Evolutionary conservation across 139 green algal genomes (phyloP), one percentile per base, ranked within the genome.

Genomic region (Haematococcus sp.): DNA sequence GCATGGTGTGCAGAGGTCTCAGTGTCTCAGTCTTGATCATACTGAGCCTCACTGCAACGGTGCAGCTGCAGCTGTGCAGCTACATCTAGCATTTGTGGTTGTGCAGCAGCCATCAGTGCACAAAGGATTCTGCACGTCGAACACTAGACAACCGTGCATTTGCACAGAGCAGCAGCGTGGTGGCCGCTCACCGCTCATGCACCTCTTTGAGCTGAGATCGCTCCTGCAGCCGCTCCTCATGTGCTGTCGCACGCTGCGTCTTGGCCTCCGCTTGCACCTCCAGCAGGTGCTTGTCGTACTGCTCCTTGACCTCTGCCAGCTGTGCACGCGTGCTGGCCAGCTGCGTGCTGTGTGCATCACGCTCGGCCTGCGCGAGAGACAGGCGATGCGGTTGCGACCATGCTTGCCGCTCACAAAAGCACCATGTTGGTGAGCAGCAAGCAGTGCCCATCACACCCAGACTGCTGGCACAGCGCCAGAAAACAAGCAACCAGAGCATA

Each of bases 211-310:
- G 60, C 34, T 81, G 71, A 1, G 76, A 70, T 59, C 80, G 78
- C 55, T 90, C 82, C 61, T 87, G 55, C 59, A 89, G 13, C 22
- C 70, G 73, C 73, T 87, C 79, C 73, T 89, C 79, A 28, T 88
- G 76, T n/a, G 82, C 80, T 11, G 73, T 71, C 16, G 84, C 88
- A 43, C 81, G 77, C 65, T 79, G 68, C 16, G 83, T 81, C 67
- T 87, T 88, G 22, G 72, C 64, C 3, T 86, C 68, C 13, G 88
- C 88, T 73, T 86, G 73, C 52, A 70, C 52, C 73, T 94, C 85
- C 56, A 93, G 33, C 32, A 87, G 25, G 23, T 88, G 80, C 73
- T 81, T 77, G 58, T 86, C 76, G 66, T 92, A 84, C 76, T 73
- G n/a, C 70, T 92, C 88, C 30, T 76, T 67, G 20, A 85, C 56